These are phyloP conservation scores for Lolium multiflorum DNA, from an alignment of 176 grass and related monocot species.

Conservation along the genomic window DNA sequence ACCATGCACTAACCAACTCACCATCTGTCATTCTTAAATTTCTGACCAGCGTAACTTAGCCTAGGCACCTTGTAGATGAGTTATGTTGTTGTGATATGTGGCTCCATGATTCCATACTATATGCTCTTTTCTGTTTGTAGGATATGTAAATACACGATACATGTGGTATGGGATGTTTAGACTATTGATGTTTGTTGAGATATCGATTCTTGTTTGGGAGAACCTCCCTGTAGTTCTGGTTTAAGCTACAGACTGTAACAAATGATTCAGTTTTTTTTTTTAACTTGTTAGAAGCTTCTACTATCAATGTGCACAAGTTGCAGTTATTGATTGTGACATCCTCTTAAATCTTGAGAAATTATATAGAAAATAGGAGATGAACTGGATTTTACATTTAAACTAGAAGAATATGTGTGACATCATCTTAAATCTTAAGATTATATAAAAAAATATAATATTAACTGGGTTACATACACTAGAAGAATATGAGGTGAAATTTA, in stretches of 20 bases:
- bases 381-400: not conserved
- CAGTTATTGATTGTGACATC: not conserved
- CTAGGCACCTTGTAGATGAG: conserved; percentile 7
- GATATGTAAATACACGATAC: not conserved
- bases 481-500: not conserved
- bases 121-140: not conserved
- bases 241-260: not conserved
- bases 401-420: not conserved
- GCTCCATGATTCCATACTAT: not conserved
- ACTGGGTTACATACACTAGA: not conserved
- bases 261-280: not conserved
- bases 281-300: not conserved
- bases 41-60: not conserved
- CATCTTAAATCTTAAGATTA: not conserved
- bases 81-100: conserved; percentile 22
- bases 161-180: not conserved
- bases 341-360: not conserved
- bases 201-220: not conserved
- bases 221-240: not conserved
- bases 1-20: not conserved
- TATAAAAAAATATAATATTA: not conserved
- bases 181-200: conserved; percentile 24
- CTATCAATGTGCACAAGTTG: not conserved
- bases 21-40: not conserved
- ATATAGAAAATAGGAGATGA: not conserved